A percentile compares a stretch with the other conserved stretches of the same genome.
phyloP scores from a whole-genome alignment of 192 early-diverging fungal species.

The Piromyces sp. region DNA sequence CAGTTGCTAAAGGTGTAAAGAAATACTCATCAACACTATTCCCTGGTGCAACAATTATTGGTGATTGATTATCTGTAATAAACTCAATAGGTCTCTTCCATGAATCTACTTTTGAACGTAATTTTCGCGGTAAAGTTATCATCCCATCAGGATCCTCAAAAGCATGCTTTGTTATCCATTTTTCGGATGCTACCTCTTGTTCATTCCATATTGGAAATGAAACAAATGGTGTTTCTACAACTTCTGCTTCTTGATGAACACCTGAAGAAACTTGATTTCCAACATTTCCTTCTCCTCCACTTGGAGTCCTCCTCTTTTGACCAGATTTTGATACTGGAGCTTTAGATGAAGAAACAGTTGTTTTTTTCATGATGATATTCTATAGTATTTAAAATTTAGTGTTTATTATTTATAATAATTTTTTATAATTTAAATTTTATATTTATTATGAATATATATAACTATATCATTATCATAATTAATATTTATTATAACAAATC shows the following conservation, averaged over 20 bases:
- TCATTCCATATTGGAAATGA: conserved; percentile 44
- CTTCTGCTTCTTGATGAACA: not conserved
- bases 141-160: conserved; percentile 37
- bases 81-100: conserved; percentile 20
- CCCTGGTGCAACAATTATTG: conserved; percentile 12
- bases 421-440: no score
- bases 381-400: no score
- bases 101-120: conserved; percentile 13
- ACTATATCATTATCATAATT: no score
- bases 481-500: no score
- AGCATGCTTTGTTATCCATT: conserved; percentile 33
- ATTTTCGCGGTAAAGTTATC: conserved; percentile 9
- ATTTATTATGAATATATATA: no score
- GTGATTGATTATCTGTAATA: conserved; percentile 10
- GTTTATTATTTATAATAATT: no score
- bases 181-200: conserved; percentile 31
- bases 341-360: not conserved
- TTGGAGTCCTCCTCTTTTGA: not conserved
- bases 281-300: not conserved
- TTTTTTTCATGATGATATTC: not conserved
- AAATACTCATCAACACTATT: conserved; percentile 15
- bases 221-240: conserved; percentile 10
- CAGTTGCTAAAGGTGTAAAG: conserved; percentile 1
- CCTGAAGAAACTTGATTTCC: not conserved
- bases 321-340: not conserved